phyloP scores from a whole-genome alignment of 805 yeast species.

The Yarrowia sp. region DNA sequence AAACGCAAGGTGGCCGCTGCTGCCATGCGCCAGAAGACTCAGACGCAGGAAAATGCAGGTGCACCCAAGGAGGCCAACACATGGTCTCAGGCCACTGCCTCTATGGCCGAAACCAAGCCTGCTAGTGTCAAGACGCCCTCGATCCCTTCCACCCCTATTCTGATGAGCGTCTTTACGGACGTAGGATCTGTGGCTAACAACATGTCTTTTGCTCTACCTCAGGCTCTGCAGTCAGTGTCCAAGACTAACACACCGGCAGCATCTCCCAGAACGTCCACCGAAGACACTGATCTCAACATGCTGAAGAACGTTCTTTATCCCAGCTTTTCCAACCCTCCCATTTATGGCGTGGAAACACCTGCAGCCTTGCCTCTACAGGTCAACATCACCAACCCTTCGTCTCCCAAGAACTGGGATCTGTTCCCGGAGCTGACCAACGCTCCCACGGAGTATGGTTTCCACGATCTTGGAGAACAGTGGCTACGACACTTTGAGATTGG shows the following conservation, averaged over 20 bases:
- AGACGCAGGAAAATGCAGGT: background rate
- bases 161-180: constrained; percentile 19
- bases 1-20: constrained; percentile 19
- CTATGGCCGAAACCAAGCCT: constrained; percentile 8
- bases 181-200: background rate
- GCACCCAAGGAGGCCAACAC: constrained; percentile 6
- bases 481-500: constrained; percentile 24
- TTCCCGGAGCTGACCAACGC: constrained; percentile 18
- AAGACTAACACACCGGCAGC: constrained; percentile 14
- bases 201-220: constrained; percentile 2
- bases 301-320: constrained; percentile 9
- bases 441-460: constrained; percentile 15
- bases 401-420: constrained; percentile 21
- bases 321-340: constrained; percentile 14
- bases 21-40: constrained; percentile 18
- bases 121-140: constrained; percentile 1
- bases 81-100: constrained; percentile 17
- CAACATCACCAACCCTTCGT: background rate
- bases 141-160: constrained; percentile 13
- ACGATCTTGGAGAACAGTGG: constrained; percentile 27
- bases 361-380: background rate
- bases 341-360: constrained; percentile 1
- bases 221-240: constrained; percentile 8
- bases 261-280: background rate
- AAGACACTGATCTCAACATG: constrained; percentile 6